Conservation (phyloP, 1,284 basidiomycete species). For the Rhodotorula sp. region DNA sequence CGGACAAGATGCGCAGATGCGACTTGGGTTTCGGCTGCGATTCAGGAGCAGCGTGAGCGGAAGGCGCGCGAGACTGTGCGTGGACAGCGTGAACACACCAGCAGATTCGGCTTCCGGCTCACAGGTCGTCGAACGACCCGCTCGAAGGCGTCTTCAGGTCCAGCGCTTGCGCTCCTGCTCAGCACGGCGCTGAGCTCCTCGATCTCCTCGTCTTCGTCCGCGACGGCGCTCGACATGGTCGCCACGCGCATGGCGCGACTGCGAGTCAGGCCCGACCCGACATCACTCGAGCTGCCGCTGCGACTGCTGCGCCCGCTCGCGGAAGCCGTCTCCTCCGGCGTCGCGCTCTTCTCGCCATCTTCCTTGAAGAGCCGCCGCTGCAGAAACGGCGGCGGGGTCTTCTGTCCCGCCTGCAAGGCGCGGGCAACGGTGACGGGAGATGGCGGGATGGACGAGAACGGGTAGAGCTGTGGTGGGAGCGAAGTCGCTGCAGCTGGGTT, state of each 20-base stretch:
- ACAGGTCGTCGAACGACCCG: constrained; percentile 30
- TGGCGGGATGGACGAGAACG: constrained; percentile 21
- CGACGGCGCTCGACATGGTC: constrained; percentile 9
- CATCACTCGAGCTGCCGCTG: constrained; percentile 19
- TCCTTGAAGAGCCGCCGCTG: constrained; percentile 38
- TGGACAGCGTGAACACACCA: constrained; percentile 16
- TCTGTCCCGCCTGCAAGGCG: constrained; percentile 25
- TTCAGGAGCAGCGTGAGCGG: neutral
- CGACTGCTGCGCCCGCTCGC: constrained; percentile 26
- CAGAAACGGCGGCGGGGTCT: constrained; percentile 37
- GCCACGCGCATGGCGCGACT: neutral
- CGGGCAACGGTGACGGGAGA: constrained; percentile 34
- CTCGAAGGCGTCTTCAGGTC: constrained; percentile 7
- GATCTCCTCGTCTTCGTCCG: constrained; percentile 26
- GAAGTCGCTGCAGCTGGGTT: neutral
- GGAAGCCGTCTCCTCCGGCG: constrained; percentile 14
- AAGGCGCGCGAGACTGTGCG: neutral
- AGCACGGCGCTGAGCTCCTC: constrained; percentile 17
- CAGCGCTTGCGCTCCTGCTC: constrained; percentile 29
- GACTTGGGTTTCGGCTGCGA: constrained; percentile 40
- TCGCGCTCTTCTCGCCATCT: neutral
- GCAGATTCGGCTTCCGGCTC: constrained; percentile 33
- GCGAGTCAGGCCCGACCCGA: neutral
- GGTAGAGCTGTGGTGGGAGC: neutral
- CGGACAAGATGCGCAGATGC: constrained; percentile 34